A percentile compares a stretch with the other conserved stretches of the same genome.
phyloP scores from a whole-genome alignment of 164 flowering plant genomes.

The Malania oleifera region DNA sequence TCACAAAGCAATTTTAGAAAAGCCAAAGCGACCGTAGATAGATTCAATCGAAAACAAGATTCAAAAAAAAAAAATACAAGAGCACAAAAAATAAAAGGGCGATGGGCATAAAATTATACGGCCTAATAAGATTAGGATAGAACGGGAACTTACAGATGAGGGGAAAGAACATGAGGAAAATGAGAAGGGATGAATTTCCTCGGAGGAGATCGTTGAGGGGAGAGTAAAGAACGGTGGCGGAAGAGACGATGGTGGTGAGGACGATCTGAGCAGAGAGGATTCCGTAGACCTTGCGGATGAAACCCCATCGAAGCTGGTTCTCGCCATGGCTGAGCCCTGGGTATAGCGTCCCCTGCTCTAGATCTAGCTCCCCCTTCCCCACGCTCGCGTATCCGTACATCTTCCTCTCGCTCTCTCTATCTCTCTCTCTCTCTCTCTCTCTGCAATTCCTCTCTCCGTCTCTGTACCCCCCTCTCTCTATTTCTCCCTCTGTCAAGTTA shows the following conservation, averaged over 20 bases:
- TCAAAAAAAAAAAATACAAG: too few species aligned
- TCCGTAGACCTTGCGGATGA: slow-evolving; percentile 1
- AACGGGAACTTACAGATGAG: not conserved
- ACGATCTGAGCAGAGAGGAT: not conserved
- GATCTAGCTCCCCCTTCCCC: not conserved
- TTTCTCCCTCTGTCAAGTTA: too few species aligned
- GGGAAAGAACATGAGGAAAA: not conserved
- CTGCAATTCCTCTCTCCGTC: too few species aligned
- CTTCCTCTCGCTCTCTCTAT: not conserved
- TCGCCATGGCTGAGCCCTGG: slow-evolving; percentile 1
- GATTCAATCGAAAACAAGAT: too few species aligned
- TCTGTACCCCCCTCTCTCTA: too few species aligned
- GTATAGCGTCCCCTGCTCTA: slow-evolving; percentile 2
- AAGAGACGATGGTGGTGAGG: slow-evolving; percentile 1
- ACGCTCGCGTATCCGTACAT: slow-evolving; percentile 3
- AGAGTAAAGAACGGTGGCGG: not conserved
- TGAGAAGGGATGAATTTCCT: not conserved
- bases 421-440: not conserved
- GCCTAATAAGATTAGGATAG: too few species aligned
- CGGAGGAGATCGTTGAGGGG: not conserved
- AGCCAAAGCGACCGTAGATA: too few species aligned
- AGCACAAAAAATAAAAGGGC: too few species aligned
- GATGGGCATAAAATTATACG: too few species aligned
- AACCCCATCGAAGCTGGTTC: slow-evolving; percentile 1
- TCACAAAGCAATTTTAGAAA: too few species aligned